phyloP scores from a whole-genome alignment of 164 flowering plant genomes.

The Malania oleifera region DNA sequence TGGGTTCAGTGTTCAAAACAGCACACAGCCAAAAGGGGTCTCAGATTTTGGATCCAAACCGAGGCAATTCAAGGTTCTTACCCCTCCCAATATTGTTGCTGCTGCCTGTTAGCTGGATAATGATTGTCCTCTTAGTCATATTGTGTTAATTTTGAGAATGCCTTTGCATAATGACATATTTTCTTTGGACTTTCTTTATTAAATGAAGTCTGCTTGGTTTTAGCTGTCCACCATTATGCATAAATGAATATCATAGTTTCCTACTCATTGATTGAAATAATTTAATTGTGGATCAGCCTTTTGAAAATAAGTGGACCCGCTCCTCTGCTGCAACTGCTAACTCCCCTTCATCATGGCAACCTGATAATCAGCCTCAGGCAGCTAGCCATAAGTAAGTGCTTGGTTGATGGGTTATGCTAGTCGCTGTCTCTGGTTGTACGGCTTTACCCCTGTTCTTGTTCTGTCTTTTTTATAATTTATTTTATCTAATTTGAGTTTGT shows the following conservation, averaged over 20 bases:
- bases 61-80: slow-evolving; percentile 43
- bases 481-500: slow-evolving; percentile 12
- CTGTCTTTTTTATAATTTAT: too few species aligned
- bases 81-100: neutral
- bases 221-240: neutral
- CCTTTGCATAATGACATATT: neutral
- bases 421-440: neutral
- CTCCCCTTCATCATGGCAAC: slow-evolving; percentile 31
- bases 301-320: slow-evolving; percentile 80
- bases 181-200: neutral
- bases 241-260: neutral
- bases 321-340: slow-evolving; percentile 25
- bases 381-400: slow-evolving; percentile 54
- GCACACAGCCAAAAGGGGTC: slow-evolving; percentile 29
- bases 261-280: slow-evolving; percentile 1
- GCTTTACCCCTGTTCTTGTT: neutral
- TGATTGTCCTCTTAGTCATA: too few species aligned
- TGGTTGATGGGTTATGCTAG: neutral
- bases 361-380: slow-evolving; percentile 37
- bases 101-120: too few species aligned
- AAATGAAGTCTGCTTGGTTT: neutral
- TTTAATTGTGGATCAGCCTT: slow-evolving; percentile 44
- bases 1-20: slow-evolving; percentile 68
- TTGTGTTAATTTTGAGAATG: slow-evolving; percentile 5
- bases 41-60: slow-evolving; percentile 34